Evolutionary conservation across 2,329 filamentous ascomycete genomes (phyloP).

Genomic region (Alternaria brassicae): DNA sequence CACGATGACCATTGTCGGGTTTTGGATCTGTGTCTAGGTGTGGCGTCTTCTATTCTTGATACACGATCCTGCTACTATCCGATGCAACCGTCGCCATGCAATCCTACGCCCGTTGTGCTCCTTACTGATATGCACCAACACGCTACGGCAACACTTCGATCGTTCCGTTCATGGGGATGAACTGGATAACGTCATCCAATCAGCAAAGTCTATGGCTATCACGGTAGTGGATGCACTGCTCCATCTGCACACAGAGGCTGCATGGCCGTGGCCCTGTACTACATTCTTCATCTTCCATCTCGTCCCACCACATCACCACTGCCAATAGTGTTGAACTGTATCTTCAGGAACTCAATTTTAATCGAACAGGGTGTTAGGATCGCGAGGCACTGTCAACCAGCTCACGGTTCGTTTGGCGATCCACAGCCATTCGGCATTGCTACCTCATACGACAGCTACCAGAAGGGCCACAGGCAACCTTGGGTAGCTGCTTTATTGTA

Average conservation of each 20-base stretch:
- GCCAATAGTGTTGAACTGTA: slow-evolving; percentile 42
- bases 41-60: slow-evolving; percentile 7
- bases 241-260: slow-evolving; percentile 32
- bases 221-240: slow-evolving; percentile 23
- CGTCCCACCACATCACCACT: slow-evolving; percentile 41
- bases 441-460: slow-evolving; percentile 29
- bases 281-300: slow-evolving; percentile 37
- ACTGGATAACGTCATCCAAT: slow-evolving; percentile 29
- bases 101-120: slow-evolving; percentile 27
- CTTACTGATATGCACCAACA: slow-evolving; percentile 37
- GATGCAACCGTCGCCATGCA: slow-evolving; percentile 25
- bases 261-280: slow-evolving; percentile 40
- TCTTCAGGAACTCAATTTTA: slow-evolving; percentile 31
- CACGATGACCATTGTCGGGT: slow-evolving; percentile 11
- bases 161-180: slow-evolving; percentile 32
- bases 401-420: slow-evolving; percentile 37
- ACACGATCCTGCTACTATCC: slow-evolving; percentile 19
- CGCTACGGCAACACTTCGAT: slow-evolving; percentile 35
- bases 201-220: slow-evolving; percentile 21
- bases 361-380: slow-evolving; percentile 27
- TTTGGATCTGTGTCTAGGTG: background rate
- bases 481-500: slow-evolving; percentile 21
- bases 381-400: slow-evolving; percentile 26
- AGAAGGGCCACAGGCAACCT: slow-evolving; percentile 28
- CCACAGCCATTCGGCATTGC: slow-evolving; percentile 35